Conservation (phyloP, 176 grass and related monocot species). For the Rhipidocladum racemiflorum region DNA sequence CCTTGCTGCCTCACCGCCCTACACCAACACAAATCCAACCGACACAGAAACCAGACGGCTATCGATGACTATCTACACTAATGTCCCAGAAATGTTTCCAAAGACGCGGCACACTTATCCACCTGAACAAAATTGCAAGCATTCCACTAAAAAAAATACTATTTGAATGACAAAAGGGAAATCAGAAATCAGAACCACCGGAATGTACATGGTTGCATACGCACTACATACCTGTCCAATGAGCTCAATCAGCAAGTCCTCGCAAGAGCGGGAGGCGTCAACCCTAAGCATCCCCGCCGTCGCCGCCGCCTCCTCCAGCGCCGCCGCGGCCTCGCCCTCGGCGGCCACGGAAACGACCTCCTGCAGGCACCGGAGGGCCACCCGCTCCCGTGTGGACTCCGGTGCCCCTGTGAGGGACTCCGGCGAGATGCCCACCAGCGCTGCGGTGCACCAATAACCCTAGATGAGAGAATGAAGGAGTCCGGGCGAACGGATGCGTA, state of each 20-base stretch:
- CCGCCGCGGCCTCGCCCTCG: not conserved
- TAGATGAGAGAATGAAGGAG: constrained; percentile 17
- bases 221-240: not conserved
- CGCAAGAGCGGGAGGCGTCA: constrained; percentile 23
- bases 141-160: not conserved
- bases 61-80: not conserved
- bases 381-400: constrained; percentile 14
- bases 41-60: not conserved
- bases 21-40: not conserved
- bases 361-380: constrained; percentile 30
- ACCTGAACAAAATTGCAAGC: not conserved
- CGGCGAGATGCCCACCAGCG: constrained; percentile 3
- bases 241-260: constrained; percentile 24
- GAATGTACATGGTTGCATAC: not conserved
- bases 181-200: not conserved
- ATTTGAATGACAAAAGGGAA: not conserved
- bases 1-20: not conserved
- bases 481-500: not conserved
- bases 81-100: not conserved
- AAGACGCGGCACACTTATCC: not conserved
- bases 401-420: constrained; percentile 26
- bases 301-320: not conserved
- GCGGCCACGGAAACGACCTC: not conserved
- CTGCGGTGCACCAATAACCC: constrained; percentile 28
- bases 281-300: not conserved